A percentile compares a stretch with the other conserved stretches of the same genome.
Conservation (phyloP, 257 asterid species). For the Petunia axillaris region DNA sequence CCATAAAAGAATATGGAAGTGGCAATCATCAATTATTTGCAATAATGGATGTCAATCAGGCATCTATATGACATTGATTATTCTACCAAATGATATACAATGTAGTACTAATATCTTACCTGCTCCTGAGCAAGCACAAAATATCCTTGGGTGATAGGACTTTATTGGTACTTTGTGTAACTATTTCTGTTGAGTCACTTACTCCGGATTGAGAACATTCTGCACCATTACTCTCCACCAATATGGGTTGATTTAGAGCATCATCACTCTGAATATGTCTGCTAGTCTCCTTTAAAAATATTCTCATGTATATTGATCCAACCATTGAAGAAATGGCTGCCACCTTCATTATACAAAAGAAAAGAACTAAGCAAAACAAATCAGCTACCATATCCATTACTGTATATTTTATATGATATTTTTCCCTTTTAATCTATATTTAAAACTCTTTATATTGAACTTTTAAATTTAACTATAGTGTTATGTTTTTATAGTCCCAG, state of each 20-base stretch:
- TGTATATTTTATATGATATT: too few species aligned
- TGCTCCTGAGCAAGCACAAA: constrained; percentile 49
- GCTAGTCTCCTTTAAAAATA: constrained; percentile 48
- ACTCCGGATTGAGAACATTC: constrained; percentile 35
- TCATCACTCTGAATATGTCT: not conserved
- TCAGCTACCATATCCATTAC: not conserved
- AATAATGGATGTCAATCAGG: not conserved
- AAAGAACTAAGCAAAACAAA: not conserved
- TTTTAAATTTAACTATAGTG: too few species aligned
- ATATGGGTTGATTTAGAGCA: not conserved
- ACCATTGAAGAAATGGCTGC: constrained; percentile 44
- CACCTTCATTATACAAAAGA: constrained; percentile 33
- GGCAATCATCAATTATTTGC: not conserved
- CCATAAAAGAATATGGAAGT: not conserved
- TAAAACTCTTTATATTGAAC: too few species aligned
- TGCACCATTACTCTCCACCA: constrained; percentile 7
- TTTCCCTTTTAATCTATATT: too few species aligned
- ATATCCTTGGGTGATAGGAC: constrained; percentile 49
- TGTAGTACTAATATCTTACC: constrained; percentile 35
- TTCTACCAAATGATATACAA: not conserved
- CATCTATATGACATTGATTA: not conserved
- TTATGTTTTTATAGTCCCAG: too few species aligned
- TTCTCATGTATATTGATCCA: constrained; percentile 59
- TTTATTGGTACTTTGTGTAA: constrained; percentile 28
- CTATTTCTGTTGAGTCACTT: constrained; percentile 24